phyloP scores from a whole-genome alignment of 2,329 filamentous ascomycete genomes.

The Periconia macrospinosa region DNA sequence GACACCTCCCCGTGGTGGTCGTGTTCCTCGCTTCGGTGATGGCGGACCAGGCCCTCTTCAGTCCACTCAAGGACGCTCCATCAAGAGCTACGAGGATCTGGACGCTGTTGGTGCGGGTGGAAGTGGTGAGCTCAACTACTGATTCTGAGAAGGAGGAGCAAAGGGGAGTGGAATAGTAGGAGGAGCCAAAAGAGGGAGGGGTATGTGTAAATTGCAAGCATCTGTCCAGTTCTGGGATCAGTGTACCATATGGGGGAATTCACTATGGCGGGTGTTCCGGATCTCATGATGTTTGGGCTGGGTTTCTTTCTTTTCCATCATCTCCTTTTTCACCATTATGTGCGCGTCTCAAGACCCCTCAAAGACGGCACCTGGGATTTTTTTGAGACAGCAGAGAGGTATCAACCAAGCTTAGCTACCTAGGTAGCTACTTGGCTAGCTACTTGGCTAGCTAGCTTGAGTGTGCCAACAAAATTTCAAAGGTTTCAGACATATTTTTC shows the following conservation, averaged over 20 bases:
- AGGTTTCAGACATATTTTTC: too few species aligned
- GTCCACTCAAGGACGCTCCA: conserved; percentile 85
- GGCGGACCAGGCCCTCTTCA: conserved; percentile 81
- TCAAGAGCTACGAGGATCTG: conserved; percentile 97
- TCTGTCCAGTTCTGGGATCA: neutral
- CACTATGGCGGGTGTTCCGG: neutral
- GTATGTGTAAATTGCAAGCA: neutral
- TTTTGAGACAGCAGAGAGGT: too few species aligned
- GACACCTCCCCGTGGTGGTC: conserved; percentile 45
- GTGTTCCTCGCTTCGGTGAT: conserved; percentile 70
- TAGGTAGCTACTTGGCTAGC: too few species aligned
- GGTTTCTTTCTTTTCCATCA: neutral
- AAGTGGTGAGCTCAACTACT: conserved; percentile 89
- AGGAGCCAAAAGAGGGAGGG: neutral
- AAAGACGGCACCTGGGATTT: too few species aligned
- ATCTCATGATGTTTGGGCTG: neutral
- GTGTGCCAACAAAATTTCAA: too few species aligned
- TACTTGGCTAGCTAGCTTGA: too few species aligned
- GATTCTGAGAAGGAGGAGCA: conserved; percentile 9
- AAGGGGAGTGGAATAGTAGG: neutral
- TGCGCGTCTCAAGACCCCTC: too few species aligned
- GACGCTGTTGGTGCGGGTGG: conserved; percentile 70
- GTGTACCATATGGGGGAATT: neutral
- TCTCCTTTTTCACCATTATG: too few species aligned
- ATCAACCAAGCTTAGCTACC: too few species aligned